Evolutionary conservation across 148 eudicot species (phyloP).

Genomic region (Rhododendron kiyosumense): DNA sequence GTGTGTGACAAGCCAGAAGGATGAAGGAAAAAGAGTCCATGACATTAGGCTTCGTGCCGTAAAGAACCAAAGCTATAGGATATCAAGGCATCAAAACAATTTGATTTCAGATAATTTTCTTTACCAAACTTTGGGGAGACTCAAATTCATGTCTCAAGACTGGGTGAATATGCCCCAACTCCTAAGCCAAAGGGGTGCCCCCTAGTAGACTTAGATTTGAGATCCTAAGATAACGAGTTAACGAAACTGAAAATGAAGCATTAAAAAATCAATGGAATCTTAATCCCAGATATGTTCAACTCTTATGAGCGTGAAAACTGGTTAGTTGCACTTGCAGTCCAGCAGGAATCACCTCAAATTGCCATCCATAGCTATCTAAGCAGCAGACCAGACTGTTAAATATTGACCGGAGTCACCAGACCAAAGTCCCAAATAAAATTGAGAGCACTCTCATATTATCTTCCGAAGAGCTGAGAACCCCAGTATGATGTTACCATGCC

Average conservation of each 20-base stretch:
- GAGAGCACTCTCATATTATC: neutral
- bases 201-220: neutral
- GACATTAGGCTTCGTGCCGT: neutral
- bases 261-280: neutral
- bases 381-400: conserved; percentile 1
- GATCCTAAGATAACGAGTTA: neutral
- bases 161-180: neutral
- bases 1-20: neutral
- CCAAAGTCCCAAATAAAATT: neutral
- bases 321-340: neutral
- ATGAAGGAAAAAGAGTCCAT: neutral
- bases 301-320: neutral
- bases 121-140: neutral
- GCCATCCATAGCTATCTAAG: neutral
- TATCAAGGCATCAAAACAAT: neutral
- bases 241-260: conserved; percentile 4
- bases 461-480: neutral
- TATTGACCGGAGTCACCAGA: neutral
- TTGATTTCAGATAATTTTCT: neutral
- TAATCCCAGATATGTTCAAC: neutral
- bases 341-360: conserved; percentile 1
- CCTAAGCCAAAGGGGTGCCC: neutral
- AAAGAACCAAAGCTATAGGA: neutral
- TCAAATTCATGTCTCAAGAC: neutral
- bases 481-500: neutral